Conservation (phyloP, 1,139 yeast genomes). For the Sugiyamaella castrensis region DNA sequence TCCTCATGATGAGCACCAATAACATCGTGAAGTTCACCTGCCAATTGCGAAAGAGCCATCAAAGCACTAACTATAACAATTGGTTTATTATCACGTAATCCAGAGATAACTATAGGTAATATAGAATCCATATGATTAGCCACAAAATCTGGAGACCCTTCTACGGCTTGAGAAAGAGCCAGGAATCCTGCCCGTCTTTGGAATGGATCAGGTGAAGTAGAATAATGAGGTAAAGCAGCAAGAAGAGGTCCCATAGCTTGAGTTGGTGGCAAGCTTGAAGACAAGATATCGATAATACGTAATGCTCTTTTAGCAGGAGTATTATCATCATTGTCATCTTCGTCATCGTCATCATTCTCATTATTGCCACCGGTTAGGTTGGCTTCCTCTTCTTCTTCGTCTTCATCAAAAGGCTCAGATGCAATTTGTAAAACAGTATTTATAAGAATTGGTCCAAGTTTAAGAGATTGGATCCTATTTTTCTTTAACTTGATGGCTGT, state of each 20-base stretch:
- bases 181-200: slow-evolving; percentile 88
- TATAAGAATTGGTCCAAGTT: slow-evolving; percentile 79
- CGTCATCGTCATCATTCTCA: slow-evolving; percentile 63
- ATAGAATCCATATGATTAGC: slow-evolving; percentile 71
- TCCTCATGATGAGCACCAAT: slow-evolving; percentile 80
- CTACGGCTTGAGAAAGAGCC: slow-evolving; percentile 76
- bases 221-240: slow-evolving; percentile 61
- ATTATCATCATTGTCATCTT: slow-evolving; percentile 89
- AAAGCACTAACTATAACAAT: slow-evolving; percentile 85
- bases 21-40: slow-evolving; percentile 79
- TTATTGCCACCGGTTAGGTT: slow-evolving; percentile 20
- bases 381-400: slow-evolving; percentile 59
- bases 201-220: slow-evolving; percentile 61
- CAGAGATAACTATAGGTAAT: slow-evolving; percentile 68
- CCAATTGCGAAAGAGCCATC: slow-evolving; percentile 72
- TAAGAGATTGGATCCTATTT: slow-evolving; percentile 54
- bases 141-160: slow-evolving; percentile 93
- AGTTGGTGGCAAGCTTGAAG: slow-evolving; percentile 85
- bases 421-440: slow-evolving; percentile 73
- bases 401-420: slow-evolving; percentile 63
- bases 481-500: slow-evolving; percentile 69
- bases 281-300: slow-evolving; percentile 72
- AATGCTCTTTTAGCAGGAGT: slow-evolving; percentile 76
- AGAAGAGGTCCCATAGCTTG: slow-evolving; percentile 74
- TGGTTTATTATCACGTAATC: slow-evolving; percentile 74